phyloP scores from a whole-genome alignment of 306 rosid species.

The Aeschynomene evenia region DNA sequence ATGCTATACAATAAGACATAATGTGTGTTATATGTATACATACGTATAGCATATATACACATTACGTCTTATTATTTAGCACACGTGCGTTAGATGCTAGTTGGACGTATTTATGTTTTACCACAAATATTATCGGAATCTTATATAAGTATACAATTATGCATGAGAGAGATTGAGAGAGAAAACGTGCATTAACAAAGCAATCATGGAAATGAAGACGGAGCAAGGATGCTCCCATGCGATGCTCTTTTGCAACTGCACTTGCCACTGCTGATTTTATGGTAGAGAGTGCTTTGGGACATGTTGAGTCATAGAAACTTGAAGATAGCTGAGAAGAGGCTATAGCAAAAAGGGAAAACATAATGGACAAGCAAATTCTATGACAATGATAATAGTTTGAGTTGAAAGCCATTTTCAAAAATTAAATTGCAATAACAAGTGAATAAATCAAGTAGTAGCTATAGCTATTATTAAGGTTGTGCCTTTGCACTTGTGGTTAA shows the following conservation, averaged over 20 bases:
- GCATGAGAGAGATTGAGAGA: constrained; percentile 2
- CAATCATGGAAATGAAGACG: constrained; percentile 70
- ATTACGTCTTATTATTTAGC: too few species aligned
- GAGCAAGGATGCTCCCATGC: constrained; percentile 71
- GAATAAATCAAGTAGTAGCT: constrained; percentile 7
- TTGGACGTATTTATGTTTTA: too few species aligned
- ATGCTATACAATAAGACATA: too few species aligned
- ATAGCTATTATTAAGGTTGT: background rate
- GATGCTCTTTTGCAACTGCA: constrained; percentile 57
- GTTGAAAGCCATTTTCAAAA: constrained; percentile 35
- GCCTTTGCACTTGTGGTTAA: constrained; percentile 6
- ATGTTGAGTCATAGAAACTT: constrained; percentile 39
- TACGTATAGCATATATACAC: too few species aligned
- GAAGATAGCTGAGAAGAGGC: constrained; percentile 46
- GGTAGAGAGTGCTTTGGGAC: constrained; percentile 51
- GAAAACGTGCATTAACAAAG: constrained; percentile 53
- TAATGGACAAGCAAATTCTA: constrained; percentile 30
- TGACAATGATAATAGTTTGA: background rate
- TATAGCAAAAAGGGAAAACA: constrained; percentile 25
- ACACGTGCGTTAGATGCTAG: too few species aligned
- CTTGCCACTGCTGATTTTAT: constrained; percentile 43
- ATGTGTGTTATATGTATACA: too few species aligned
- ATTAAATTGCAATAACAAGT: background rate
- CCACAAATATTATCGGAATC: too few species aligned
- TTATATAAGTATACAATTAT: background rate